Evolutionary conservation across 2,329 filamentous ascomycete genomes (phyloP), one percentile per base, ranked within the genome.

Genomic region (Hypoxylon sp.): DNA sequence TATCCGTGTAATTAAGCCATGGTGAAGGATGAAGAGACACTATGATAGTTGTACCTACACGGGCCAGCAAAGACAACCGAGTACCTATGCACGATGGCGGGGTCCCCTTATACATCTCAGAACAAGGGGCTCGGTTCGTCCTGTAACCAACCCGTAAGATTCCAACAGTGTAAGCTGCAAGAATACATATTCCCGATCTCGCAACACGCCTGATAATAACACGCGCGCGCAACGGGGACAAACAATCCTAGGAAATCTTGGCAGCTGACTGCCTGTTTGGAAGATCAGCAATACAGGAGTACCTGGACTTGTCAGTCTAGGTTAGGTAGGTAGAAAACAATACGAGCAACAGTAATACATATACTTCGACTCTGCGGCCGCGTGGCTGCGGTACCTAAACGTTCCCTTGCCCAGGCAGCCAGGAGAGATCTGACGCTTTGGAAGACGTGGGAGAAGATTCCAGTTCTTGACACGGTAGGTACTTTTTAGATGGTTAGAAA

Each of bases 331-430:
- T 38, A 38, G 21, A 8, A 44, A 25, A 11, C 5, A 51, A 58
- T 58, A 58, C 55, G 55, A 55, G 50, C 38, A 58, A 58, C n/a
- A 58, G 55, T 58, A 58, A 55, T 55, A 55, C 46, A 36, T 56
- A 49, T 36, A 50, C 36, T 47, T 54, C 19, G 26, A 45, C 16
- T 43, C 35, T 42, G 37, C 40, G 48, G 53, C 43, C 30, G 43
- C 42, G 42, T 54, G 44, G 49, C 50, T 53, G 26, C 49, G 15
- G 30, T 51, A 21, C 15, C 38, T 19, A 6, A 9, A 25, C 21
- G 37, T 57, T 31, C 50, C 46, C 41, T 57, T 53, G 36, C 49
- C 49, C 54, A 30, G 15, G 54, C 36, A 30, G 23, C 7, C 2
- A 25, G 20, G 34, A 7, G 15, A 40, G 6, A 23, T 29, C 23